Evolutionary conservation across 768 basidiomycete genomes (phyloP).

Genomic region (Calvatia gigantea): DNA sequence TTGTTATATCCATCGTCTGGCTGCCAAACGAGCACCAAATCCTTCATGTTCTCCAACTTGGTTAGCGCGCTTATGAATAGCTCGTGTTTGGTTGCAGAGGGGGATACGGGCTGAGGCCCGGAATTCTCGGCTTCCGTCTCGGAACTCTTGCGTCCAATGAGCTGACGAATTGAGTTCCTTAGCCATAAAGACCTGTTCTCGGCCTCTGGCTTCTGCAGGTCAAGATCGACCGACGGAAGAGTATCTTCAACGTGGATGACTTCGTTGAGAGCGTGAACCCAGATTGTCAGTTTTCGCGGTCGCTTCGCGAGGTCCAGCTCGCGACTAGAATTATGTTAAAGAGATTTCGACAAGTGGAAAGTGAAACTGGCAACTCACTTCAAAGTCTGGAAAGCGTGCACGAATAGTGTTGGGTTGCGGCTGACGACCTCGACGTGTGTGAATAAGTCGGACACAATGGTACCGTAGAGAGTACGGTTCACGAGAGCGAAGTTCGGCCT

Average conservation of each 20-base stretch:
- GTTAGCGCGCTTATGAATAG: neutral
- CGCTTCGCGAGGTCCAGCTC: neutral
- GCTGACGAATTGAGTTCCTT: neutral
- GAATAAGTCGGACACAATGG: neutral
- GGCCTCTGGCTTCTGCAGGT: neutral
- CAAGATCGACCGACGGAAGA: neutral
- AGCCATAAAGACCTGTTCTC: neutral
- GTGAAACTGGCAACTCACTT: neutral
- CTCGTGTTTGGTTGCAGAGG: neutral
- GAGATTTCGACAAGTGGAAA: neutral
- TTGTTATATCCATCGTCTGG: slow-evolving; percentile 1
- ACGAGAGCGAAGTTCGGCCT: slow-evolving; percentile 1
- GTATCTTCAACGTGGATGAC: neutral
- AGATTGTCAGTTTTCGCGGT: neutral
- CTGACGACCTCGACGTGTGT: slow-evolving; percentile 1
- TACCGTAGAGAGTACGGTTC: neutral
- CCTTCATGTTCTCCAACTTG: neutral
- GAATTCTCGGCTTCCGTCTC: neutral
- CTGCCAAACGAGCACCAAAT: slow-evolving; percentile 1
- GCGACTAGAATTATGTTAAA: neutral
- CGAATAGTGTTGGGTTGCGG: neutral
- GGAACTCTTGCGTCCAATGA: neutral
- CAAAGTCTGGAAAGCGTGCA: neutral
- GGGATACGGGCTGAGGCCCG: neutral
- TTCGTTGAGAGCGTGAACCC: slow-evolving; percentile 4